These are phyloP conservation scores for Botrytis medusae DNA, from an alignment of 2,329 filamentous ascomycete genomes.

Conservation along the genomic window DNA sequence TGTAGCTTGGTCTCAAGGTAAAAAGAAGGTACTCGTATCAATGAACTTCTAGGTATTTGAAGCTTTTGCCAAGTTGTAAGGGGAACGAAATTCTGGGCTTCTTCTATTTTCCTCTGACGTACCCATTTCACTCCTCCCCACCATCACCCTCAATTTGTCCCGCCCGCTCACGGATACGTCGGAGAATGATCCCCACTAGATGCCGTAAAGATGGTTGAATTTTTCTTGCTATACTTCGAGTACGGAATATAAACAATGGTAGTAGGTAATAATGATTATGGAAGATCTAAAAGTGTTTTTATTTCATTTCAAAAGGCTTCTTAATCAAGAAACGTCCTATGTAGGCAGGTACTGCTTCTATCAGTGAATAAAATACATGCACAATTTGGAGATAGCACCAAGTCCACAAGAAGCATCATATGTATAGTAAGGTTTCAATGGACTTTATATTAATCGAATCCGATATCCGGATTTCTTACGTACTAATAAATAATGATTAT, in stretches of 20 bases:
- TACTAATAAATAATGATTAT: background rate
- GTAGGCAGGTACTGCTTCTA: background rate
- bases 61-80: slow-evolving; percentile 8
- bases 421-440: background rate
- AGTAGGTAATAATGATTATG: background rate
- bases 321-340: background rate
- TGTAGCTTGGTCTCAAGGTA: background rate
- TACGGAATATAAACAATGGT: background rate
- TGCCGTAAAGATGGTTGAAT: background rate
- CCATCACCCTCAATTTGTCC: background rate
- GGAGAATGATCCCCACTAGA: background rate
- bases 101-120: background rate
- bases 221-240: background rate
- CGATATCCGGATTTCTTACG: background rate
- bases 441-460: background rate
- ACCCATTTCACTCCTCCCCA: background rate
- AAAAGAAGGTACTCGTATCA: background rate
- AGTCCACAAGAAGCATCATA: background rate
- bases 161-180: background rate
- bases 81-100: slow-evolving; percentile 2
- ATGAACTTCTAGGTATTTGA: slow-evolving; percentile 4
- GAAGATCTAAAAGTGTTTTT: background rate
- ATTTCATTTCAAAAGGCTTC: background rate
- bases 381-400: background rate
- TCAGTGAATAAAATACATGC: background rate